phyloP scores from a whole-genome alignment of 331 rosid genomes.

The Rosa hybrid region DNA sequence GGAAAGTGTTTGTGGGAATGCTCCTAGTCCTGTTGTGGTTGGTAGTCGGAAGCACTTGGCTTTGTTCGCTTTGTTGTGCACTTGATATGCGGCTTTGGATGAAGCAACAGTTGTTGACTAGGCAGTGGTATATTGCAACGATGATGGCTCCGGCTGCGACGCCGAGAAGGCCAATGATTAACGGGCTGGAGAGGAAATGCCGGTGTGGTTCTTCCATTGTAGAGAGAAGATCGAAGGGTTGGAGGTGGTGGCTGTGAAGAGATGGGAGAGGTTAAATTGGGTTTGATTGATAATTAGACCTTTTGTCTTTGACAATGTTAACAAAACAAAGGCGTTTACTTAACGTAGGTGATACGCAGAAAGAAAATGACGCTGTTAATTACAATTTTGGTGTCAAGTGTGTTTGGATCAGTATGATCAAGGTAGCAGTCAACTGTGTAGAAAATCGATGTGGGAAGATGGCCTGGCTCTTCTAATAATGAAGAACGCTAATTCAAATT shows the following conservation, averaged over 20 bases:
- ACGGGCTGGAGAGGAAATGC: neutral
- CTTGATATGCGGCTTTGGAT: conserved; percentile 9
- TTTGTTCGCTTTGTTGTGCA: neutral
- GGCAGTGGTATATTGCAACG: neutral
- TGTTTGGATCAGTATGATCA: conserved; percentile 5
- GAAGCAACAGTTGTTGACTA: conserved; percentile 13
- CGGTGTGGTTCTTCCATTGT: neutral
- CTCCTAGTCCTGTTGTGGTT: neutral
- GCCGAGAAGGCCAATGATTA: conserved; percentile 17
- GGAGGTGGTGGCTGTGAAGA: neutral
- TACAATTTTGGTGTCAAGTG: neutral
- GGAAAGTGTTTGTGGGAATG: neutral
- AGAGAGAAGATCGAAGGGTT: neutral
- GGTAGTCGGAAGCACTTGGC: neutral
- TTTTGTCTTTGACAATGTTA: neutral
- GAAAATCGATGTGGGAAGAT: neutral
- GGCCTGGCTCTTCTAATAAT: no score
- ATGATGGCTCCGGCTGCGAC: conserved; percentile 22
- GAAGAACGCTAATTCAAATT: neutral
- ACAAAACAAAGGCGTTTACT: conserved; percentile 11
- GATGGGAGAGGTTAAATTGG: neutral
- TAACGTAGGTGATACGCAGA: conserved; percentile 10
- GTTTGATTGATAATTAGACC: neutral
- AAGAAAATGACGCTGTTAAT: neutral
- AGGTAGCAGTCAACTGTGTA: neutral